Evolutionary conservation across 106 monocot species (phyloP).

Genomic region (Chionographis japonica): DNA sequence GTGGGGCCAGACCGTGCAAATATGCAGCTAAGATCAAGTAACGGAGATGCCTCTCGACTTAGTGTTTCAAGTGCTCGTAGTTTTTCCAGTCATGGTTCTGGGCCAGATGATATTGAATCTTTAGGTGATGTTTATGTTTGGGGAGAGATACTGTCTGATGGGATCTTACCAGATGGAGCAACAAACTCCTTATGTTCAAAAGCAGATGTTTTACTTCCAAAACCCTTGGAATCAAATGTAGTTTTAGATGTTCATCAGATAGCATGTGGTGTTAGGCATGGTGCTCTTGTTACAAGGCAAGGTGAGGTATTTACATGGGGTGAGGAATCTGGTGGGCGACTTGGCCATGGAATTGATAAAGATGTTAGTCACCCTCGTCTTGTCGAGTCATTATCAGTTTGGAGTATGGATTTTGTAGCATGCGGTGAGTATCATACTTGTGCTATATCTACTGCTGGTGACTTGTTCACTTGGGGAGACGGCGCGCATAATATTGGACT

Average conservation of each 20-base stretch:
- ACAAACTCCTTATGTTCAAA: constrained; percentile 14
- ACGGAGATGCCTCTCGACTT: constrained; percentile 39
- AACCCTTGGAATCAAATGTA: constrained; percentile 57
- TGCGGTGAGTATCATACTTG: constrained; percentile 75
- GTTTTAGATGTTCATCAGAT: constrained; percentile 62
- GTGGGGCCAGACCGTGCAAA: constrained; percentile 31
- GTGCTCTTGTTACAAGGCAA: constrained; percentile 60
- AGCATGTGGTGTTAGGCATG: constrained; percentile 61
- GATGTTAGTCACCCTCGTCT: constrained; percentile 39
- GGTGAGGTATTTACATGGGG: constrained; percentile 84
- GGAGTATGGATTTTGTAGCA: constrained; percentile 37
- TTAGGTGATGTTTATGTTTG: constrained; percentile 72
- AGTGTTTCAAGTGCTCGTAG: constrained; percentile 67
- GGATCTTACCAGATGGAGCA: constrained; percentile 8
- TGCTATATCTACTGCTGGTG: constrained; percentile 50
- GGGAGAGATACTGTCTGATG: constrained; percentile 61
- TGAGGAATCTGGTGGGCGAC: constrained; percentile 59
- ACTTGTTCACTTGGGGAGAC: constrained; percentile 69
- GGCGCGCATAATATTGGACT: constrained; percentile 38
- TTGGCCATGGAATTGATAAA: constrained; percentile 48
- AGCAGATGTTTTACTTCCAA: constrained; percentile 44
- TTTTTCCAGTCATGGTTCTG: constrained; percentile 66
- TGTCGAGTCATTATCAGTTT: constrained; percentile 42
- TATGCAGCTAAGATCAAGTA: constrained; percentile 40
- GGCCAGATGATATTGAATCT: constrained; percentile 64